phyloP scores from a whole-genome alignment of 1,284 basidiomycete genomes.

The Malassezia furfur region DNA sequence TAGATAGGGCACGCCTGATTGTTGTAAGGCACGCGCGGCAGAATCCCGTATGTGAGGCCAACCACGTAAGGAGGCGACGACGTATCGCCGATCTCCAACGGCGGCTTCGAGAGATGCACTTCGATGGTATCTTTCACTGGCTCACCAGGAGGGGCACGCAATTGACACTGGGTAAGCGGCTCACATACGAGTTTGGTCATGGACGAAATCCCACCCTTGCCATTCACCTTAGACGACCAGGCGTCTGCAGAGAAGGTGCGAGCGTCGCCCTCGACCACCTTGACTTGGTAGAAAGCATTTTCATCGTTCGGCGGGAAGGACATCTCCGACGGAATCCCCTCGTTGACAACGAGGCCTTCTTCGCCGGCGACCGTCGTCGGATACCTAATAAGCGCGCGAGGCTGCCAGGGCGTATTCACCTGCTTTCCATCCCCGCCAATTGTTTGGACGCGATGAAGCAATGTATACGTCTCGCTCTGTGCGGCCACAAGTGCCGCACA shows the following conservation, averaged over 20 bases:
- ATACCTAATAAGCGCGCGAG: not conserved
- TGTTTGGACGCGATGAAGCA: slow-evolving; percentile 4
- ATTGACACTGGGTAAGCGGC: slow-evolving; percentile 9
- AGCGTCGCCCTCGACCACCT: slow-evolving; percentile 2
- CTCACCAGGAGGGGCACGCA: not conserved
- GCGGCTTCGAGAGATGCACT: not conserved
- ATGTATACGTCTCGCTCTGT: not conserved
- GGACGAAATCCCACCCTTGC: not conserved
- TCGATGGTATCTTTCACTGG: slow-evolving; percentile 5
- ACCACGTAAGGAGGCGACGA: not conserved
- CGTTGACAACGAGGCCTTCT: not conserved
- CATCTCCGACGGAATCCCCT: not conserved
- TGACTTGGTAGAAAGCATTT: slow-evolving; percentile 6
- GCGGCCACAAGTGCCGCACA: not conserved
- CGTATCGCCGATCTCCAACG: not conserved
- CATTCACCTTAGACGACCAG: not conserved
- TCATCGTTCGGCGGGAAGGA: not conserved
- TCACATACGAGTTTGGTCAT: slow-evolving; percentile 10
- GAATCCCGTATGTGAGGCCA: slow-evolving; percentile 5
- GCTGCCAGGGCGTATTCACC: slow-evolving; percentile 1
- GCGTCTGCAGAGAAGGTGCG: not conserved
- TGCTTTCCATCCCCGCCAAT: not conserved
- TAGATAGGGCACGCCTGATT: slow-evolving; percentile 3
- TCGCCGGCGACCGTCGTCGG: not conserved
- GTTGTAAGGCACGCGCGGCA: not conserved